These are phyloP conservation scores for Fusarium decemcellulare DNA, from an alignment of 2,329 filamentous ascomycete species.

Conservation along the genomic window DNA sequence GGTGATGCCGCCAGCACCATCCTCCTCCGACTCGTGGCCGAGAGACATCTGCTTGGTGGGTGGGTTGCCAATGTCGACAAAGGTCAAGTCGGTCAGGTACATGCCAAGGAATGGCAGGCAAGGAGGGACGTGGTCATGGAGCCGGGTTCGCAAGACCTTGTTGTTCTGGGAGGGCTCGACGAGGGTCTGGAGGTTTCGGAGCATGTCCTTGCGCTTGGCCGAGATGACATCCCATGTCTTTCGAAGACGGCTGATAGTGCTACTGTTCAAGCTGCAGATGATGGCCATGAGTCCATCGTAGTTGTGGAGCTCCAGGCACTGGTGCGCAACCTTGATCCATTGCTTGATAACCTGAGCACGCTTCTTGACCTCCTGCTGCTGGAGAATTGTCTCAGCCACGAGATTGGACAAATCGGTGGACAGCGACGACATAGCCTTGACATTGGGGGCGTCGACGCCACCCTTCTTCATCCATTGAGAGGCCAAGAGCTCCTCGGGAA, in stretches of 20 bases:
- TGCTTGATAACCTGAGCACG: conserved; percentile 93
- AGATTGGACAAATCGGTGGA: conserved; percentile 94
- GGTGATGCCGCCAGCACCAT: conserved; percentile 75
- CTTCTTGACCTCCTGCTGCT: conserved; percentile 92
- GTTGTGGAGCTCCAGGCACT: conserved; percentile 91
- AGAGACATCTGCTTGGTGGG: conserved; percentile 80
- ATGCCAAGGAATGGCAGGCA: conserved; percentile 97
- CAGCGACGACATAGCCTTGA: conserved; percentile 92
- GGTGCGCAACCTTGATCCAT: conserved; percentile 95
- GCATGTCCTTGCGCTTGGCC: conserved; percentile 82
- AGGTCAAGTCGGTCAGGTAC: conserved; percentile 95
- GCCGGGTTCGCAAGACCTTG: conserved; percentile 83
- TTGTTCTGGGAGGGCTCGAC: conserved; percentile 95
- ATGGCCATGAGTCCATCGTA: conserved; percentile 98
- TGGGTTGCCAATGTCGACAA: conserved; percentile 94
- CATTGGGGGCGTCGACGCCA: conserved; percentile 85
- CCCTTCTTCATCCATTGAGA: conserved; percentile 95
- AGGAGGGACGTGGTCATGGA: conserved; percentile 89
- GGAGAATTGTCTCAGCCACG: conserved; percentile 92
- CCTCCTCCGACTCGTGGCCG: conserved; percentile 66
- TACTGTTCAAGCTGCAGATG: conserved; percentile 92
- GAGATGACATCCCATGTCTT: conserved; percentile 94
- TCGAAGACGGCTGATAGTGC: conserved; percentile 88
- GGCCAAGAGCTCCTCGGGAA: conserved; percentile 91
- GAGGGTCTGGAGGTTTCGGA: conserved; percentile 85